A percentile compares a stretch with the other conserved stretches of the same genome.
These are phyloP conservation scores for Coemansia sp. DNA, from an alignment of 192 early-diverging fungal genomes.

Conservation along the genomic window DNA sequence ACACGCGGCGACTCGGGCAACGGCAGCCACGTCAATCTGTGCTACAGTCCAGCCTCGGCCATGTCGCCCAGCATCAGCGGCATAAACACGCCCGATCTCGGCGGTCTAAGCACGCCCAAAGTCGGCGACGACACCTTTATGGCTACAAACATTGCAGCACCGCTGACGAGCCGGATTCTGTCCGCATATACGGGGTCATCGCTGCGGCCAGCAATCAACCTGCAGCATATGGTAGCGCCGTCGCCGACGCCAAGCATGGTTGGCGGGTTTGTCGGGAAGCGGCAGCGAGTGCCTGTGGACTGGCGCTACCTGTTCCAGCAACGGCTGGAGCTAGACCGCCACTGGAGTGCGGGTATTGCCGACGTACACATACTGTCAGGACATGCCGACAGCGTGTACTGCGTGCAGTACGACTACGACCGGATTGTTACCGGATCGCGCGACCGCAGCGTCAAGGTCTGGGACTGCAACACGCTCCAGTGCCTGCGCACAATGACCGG, in stretches of 20 bases:
- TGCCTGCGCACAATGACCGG: conserved; percentile 61
- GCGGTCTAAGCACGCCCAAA: too few relatives aligned
- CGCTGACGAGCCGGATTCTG: conserved; percentile 17
- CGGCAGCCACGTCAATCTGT: background rate
- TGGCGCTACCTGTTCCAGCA: conserved; percentile 76
- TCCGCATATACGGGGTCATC: conserved; percentile 36
- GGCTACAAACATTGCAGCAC: background rate
- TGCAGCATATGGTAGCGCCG: conserved; percentile 51
- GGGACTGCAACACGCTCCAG: conserved; percentile 66
- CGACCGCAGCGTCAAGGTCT: conserved; percentile 77
- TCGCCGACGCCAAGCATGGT: conserved; percentile 27
- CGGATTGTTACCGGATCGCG: conserved; percentile 76
- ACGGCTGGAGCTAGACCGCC: conserved; percentile 56
- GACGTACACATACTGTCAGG: conserved; percentile 62
- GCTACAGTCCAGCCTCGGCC: conserved; percentile 1
- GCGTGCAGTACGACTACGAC: conserved; percentile 78
- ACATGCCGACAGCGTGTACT: conserved; percentile 88
- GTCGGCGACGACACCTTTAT: conserved; percentile 23
- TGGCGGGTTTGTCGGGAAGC: background rate
- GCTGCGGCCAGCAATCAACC: conserved; percentile 35
- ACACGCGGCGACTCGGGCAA: background rate
- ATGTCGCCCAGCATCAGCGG: conserved; percentile 21
- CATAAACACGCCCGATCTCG: conserved; percentile 25
- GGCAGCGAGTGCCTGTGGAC: conserved; percentile 28
- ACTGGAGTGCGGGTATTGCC: conserved; percentile 49